Percentiles rank a stretch among this genome's conserved stretches.
Evolutionary conservation across 2,329 filamentous ascomycete species (phyloP).

Genomic region (Diaporthe humulicola): DNA sequence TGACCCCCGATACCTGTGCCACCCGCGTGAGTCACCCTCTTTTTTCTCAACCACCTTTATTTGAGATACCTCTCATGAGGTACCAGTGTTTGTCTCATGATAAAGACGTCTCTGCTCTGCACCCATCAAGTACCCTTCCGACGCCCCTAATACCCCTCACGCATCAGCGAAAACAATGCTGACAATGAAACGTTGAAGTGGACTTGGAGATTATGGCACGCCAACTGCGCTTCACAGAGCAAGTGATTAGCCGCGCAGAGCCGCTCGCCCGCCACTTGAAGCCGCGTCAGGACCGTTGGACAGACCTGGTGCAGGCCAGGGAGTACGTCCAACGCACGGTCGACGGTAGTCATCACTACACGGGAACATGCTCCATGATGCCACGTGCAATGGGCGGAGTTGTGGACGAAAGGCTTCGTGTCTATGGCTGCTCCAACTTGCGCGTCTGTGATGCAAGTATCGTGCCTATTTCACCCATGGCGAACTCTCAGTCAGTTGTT

Average conservation of each 20-base stretch:
- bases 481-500: slow-evolving; percentile 18
- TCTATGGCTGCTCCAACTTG: slow-evolving; percentile 15
- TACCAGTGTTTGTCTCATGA: not conserved
- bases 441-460: slow-evolving; percentile 30
- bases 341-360: slow-evolving; percentile 17
- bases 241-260: not conserved
- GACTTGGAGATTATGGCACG: slow-evolving; percentile 18
- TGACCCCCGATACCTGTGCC: slow-evolving; percentile 1
- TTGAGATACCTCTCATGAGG: not conserved
- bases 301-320: not conserved
- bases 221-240: slow-evolving; percentile 24
- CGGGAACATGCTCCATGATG: slow-evolving; percentile 18
- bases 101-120: not conserved
- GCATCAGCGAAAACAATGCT: not conserved
- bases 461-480: slow-evolving; percentile 7
- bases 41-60: not conserved
- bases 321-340: slow-evolving; percentile 5
- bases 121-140: not conserved
- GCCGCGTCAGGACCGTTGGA: not conserved
- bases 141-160: not conserved
- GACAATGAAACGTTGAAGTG: not conserved
- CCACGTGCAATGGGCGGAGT: slow-evolving; percentile 10
- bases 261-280: slow-evolving; percentile 17
- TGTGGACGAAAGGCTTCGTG: slow-evolving; percentile 10
- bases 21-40: not conserved